These are phyloP conservation scores for Neonectria neomacrospora DNA, from an alignment of 2,329 filamentous ascomycete species.

Conservation along the genomic window DNA sequence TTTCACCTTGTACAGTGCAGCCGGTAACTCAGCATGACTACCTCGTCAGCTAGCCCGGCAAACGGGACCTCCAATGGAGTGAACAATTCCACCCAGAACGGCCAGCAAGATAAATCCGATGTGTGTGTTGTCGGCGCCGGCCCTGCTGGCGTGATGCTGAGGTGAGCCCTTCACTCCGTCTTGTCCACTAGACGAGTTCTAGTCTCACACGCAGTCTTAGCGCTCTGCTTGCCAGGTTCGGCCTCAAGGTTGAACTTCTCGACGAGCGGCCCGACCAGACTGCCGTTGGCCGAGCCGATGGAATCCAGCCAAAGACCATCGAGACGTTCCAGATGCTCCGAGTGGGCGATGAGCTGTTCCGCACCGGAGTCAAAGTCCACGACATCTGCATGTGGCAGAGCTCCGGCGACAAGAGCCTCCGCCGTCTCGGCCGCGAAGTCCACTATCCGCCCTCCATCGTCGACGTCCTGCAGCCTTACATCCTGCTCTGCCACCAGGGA, in stretches of 20 bases:
- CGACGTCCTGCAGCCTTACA: constrained; percentile 65
- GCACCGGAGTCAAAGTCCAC: constrained; percentile 74
- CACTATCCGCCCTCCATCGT: constrained; percentile 71
- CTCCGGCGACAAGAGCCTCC: constrained; percentile 60
- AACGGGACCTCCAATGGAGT: constrained; percentile 27
- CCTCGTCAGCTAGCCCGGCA: constrained; percentile 16
- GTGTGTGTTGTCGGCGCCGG: constrained; percentile 65
- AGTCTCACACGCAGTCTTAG: constrained; percentile 8
- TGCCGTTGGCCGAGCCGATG: constrained; percentile 74
- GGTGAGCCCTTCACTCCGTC: constrained; percentile 14
- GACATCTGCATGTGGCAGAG: constrained; percentile 78
- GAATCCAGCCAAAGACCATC: constrained; percentile 80
- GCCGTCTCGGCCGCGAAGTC: constrained; percentile 69
- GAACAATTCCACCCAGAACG: constrained; percentile 3
- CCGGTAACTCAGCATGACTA: constrained; percentile 13
- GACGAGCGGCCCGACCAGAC: constrained; percentile 76
- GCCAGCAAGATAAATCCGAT: constrained; percentile 45
- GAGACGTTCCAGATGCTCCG: constrained; percentile 79
- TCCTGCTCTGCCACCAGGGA: constrained; percentile 73
- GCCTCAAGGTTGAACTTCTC: constrained; percentile 71
- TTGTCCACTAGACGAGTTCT: background rate
- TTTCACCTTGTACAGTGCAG: background rate
- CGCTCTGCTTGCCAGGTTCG: constrained; percentile 48
- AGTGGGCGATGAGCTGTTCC: constrained; percentile 71
- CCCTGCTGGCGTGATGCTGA: constrained; percentile 65